Percentiles rank a stretch among this genome's conserved stretches.
Evolutionary conservation across 371 early-diverging fungal genomes (phyloP).

Genomic region (Saksenaea vasiformis): DNA sequence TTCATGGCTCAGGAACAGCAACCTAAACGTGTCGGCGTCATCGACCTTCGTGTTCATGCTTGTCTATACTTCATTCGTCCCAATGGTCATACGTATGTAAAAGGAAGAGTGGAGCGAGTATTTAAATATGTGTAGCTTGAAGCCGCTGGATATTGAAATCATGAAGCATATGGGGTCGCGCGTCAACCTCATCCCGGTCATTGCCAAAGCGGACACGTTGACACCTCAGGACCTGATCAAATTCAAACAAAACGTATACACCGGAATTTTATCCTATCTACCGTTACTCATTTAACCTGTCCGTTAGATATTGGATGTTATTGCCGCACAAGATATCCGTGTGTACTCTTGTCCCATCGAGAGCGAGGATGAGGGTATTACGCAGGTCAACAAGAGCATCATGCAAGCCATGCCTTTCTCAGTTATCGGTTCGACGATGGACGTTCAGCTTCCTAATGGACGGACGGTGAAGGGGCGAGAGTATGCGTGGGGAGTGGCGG

Average conservation of each 20-base stretch:
- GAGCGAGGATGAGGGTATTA: slow-evolving; percentile 79
- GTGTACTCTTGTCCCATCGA: slow-evolving; percentile 77
- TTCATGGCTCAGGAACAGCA: slow-evolving; percentile 81
- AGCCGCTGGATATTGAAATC: slow-evolving; percentile 88
- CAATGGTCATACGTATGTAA: slow-evolving; percentile 79
- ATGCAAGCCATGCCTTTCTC: slow-evolving; percentile 92
- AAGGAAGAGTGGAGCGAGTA: background rate
- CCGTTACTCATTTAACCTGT: background rate
- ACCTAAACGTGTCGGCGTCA: slow-evolving; percentile 54
- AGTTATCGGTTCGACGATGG: slow-evolving; percentile 85
- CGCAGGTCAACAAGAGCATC: slow-evolving; percentile 77
- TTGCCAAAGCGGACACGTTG: slow-evolving; percentile 67
- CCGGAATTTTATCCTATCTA: too few relatives aligned
- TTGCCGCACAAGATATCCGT: slow-evolving; percentile 72
- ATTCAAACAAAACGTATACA: slow-evolving; percentile 73
- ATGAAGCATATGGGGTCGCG: slow-evolving; percentile 83
- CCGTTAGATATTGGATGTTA: slow-evolving; percentile 67
- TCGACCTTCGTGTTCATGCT: slow-evolving; percentile 84
- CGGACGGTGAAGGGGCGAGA: slow-evolving; percentile 80
- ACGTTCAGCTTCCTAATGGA: slow-evolving; percentile 71
- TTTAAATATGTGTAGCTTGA: slow-evolving; percentile 56
- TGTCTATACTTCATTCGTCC: slow-evolving; percentile 95
- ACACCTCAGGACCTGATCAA: slow-evolving; percentile 76
- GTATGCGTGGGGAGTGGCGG: slow-evolving; percentile 93
- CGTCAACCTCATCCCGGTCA: slow-evolving; percentile 87